Base-by-base conservation (phyloP, 2,329 filamentous ascomycete species). In the Fusarium longipes region DNA sequence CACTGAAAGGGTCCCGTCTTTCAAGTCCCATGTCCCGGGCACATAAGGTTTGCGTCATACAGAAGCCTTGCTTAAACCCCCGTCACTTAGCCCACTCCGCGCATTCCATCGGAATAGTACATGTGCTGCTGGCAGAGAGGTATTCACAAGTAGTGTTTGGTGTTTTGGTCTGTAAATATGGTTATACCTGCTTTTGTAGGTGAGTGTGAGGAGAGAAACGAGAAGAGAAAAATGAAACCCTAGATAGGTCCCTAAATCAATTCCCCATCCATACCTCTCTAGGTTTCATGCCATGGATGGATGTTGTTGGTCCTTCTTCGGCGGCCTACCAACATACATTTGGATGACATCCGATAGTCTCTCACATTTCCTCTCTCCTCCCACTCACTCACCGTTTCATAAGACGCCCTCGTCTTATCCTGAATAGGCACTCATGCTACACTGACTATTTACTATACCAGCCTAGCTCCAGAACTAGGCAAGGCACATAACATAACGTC, bases 401-500 rank as follows among this genome's bases (percentile, higher is more conserved):
- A 27, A 50, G 58, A 61, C 57, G 57, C 25, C 57, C 39, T 55
- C 39, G 56, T 66, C 56, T 61, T 65, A 54, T 55, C 62, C 60
- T 60, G 54, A 65, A 65, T 54, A 65, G 62, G 62, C 55, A 60
- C 47, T 35, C 56, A 48, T 51, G 25, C 56, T 61, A 57, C 45
- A 63, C 45, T 24, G 18, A 49, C 42, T 36, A 53, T 63, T 32
- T 33, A 63, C 57, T 8, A 57, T 44, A 48, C 44, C 30, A 45
- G 44, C 22, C 32, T 65, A 65, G 56, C 47, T 57, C 44, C 25
- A 32, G 35, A 27, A 50, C 61, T 65, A 65, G 44, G 45, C 39
- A 62, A 66, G 63, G 63, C 63, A 66, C 63, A 42, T 65, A 49
- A 48, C 50, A 63, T 57, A 62, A 63, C 38, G 50, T 63, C 58